These are phyloP conservation scores for Boletus rufocinnamomeus DNA, from an alignment of 768 basidiomycete species.

Conservation along the genomic window DNA sequence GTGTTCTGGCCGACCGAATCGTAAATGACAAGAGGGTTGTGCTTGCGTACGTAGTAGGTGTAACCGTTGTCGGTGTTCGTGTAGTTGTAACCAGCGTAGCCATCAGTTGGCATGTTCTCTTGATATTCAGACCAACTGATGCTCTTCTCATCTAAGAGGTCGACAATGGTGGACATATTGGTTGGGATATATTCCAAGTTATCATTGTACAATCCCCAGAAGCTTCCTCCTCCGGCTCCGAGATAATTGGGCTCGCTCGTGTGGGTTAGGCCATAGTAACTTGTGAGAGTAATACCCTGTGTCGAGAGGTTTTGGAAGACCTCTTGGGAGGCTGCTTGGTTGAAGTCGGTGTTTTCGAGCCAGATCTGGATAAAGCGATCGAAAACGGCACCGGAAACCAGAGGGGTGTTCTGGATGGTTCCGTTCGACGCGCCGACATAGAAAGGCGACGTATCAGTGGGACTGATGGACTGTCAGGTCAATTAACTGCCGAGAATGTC, in stretches of 20 bases:
- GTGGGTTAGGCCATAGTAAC: conserved; percentile 53
- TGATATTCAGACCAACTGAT: conserved; percentile 64
- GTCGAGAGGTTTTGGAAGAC: conserved; percentile 42
- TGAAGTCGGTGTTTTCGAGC: conserved; percentile 61
- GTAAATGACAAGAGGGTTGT: conserved; percentile 53
- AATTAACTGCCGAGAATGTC: neutral
- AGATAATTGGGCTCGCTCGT: conserved; percentile 62
- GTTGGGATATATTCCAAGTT: conserved; percentile 34
- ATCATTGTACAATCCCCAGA: conserved; percentile 51
- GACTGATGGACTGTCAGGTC: conserved; percentile 13
- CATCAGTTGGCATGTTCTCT: conserved; percentile 55
- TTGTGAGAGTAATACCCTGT: conserved; percentile 50
- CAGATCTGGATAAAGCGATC: conserved; percentile 52
- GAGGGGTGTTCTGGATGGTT: conserved; percentile 38
- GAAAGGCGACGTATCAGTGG: conserved; percentile 33
- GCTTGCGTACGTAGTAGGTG: conserved; percentile 55
- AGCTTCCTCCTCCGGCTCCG: conserved; percentile 52
- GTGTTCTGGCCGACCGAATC: conserved; percentile 48
- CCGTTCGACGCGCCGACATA: conserved; percentile 45
- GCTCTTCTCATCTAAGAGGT: conserved; percentile 56
- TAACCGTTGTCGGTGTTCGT: conserved; percentile 35
- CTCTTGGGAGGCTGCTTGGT: conserved; percentile 26
- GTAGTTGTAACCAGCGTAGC: conserved; percentile 44
- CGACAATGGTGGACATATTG: conserved; percentile 59
- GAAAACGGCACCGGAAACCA: conserved; percentile 45